These are phyloP conservation scores for Cercospora sp. DNA, from an alignment of 2,329 filamentous ascomycete genomes.

Conservation along the genomic window DNA sequence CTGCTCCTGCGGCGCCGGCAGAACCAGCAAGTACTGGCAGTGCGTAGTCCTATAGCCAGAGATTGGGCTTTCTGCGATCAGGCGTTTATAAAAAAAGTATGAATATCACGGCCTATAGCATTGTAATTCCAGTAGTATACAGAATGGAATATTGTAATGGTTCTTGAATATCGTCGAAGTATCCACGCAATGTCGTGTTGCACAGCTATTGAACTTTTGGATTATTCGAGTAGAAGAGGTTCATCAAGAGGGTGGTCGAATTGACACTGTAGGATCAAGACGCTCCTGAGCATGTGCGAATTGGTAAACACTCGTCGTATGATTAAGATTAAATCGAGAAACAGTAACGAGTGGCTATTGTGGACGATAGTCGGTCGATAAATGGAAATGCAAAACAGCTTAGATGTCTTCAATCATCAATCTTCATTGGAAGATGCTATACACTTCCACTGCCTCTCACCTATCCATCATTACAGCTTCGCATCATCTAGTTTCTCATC, in stretches of 20 bases:
- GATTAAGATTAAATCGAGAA: too few relatives aligned
- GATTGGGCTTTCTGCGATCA: background rate
- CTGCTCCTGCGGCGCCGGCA: background rate
- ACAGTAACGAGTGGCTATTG: too few relatives aligned
- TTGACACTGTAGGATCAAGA: too few relatives aligned
- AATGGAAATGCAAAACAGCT: background rate
- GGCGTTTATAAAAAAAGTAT: background rate
- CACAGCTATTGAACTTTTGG: background rate
- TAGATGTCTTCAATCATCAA: background rate
- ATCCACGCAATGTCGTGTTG: background rate
- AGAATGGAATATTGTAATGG: background rate
- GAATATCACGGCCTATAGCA: background rate
- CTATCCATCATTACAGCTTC: background rate
- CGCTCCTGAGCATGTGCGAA: too few relatives aligned
- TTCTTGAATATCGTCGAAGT: background rate
- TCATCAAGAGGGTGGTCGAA: too few relatives aligned
- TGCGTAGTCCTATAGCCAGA: background rate
- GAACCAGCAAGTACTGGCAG: background rate
- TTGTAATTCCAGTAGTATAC: background rate
- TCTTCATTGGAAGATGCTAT: background rate
- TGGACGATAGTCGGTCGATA: too few relatives aligned
- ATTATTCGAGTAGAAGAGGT: background rate
- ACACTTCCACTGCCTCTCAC: background rate
- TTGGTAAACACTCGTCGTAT: too few relatives aligned
- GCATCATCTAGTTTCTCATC: background rate